These are phyloP conservation scores for Brassica hybrid DNA, from an alignment of 441 rosid species.

Conservation along the genomic window DNA sequence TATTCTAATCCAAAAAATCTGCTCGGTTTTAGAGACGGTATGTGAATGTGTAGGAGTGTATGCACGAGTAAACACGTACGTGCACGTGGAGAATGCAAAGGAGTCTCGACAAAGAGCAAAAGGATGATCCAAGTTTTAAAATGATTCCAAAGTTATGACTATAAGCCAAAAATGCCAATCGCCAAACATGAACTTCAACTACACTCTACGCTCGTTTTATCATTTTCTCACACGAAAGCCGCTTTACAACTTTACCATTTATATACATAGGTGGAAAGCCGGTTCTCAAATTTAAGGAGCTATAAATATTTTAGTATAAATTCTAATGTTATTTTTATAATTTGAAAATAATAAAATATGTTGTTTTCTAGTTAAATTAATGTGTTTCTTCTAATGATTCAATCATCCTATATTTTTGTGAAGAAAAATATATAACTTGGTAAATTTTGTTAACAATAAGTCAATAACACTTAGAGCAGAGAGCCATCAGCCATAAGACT, in stretches of 20 bases:
- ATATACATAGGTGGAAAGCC: neutral
- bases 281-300: neutral
- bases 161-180: conserved; percentile 35
- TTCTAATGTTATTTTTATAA: neutral
- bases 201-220: conserved; percentile 29
- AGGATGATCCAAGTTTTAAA: conserved; percentile 34
- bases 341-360: neutral
- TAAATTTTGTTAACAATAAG: neutral
- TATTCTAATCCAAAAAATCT: conserved; percentile 6
- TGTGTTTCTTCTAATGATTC: neutral
- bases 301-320: neutral
- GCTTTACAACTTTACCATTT: conserved; percentile 33
- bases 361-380: neutral
- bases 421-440: neutral
- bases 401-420: neutral
- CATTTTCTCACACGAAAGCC: conserved; percentile 41
- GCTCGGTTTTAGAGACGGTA: conserved; percentile 1
- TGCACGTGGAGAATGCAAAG: conserved; percentile 34
- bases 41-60: conserved; percentile 5
- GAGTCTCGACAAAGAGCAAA: conserved; percentile 29
- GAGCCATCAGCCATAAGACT: neutral
- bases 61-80: conserved; percentile 24
- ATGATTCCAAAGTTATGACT: conserved; percentile 37
- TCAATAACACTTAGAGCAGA: neutral
- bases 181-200: conserved; percentile 38